Percentiles rank a stretch among this genome's conserved stretches.
Conservation (phyloP, 2,329 filamentous ascomycete genomes). For the Parasarocladium wereldwijsianum region DNA sequence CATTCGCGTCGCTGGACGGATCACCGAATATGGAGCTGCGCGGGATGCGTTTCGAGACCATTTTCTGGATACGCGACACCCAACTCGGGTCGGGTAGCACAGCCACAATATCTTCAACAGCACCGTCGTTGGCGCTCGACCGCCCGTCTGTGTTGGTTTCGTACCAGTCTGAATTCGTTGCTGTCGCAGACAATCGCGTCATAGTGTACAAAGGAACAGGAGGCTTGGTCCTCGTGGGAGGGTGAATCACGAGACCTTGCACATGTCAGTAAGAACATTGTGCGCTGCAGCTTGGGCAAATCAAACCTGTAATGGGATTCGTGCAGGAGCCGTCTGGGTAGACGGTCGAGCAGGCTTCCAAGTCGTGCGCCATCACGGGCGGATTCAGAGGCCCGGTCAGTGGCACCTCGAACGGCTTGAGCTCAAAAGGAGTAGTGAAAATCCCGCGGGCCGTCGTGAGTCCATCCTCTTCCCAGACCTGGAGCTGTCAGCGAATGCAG, state of each 20-base stretch:
- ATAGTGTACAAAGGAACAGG: constrained; percentile 33
- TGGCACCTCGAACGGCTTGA: constrained; percentile 34
- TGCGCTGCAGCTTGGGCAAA: too few species aligned
- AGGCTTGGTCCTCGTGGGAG: constrained; percentile 10
- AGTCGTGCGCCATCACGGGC: constrained; percentile 19
- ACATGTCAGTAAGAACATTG: neutral
- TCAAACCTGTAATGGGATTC: constrained; percentile 12
- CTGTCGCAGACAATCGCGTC: constrained; percentile 36
- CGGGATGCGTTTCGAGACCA: constrained; percentile 27
- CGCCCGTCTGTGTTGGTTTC: too few species aligned
- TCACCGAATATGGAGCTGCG: constrained; percentile 27
- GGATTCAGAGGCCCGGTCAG: constrained; percentile 16
- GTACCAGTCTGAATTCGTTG: constrained; percentile 36
- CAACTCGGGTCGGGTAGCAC: too few species aligned
- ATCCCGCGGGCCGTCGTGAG: constrained; percentile 33
- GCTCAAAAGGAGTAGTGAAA: constrained; percentile 34
- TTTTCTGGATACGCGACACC: constrained; percentile 30
- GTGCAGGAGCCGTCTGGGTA: constrained; percentile 25
- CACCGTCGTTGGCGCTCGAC: too few species aligned
- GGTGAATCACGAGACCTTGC: constrained; percentile 31
- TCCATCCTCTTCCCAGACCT: constrained; percentile 27
- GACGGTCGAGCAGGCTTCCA: constrained; percentile 28
- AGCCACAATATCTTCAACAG: too few species aligned
- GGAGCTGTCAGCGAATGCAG: neutral
- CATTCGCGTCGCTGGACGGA: constrained; percentile 17